Percentiles rank a stretch among this genome's conserved stretches.
Conservation (phyloP, 805 yeast species). For the Wickerhamomyces bovis region DNA sequence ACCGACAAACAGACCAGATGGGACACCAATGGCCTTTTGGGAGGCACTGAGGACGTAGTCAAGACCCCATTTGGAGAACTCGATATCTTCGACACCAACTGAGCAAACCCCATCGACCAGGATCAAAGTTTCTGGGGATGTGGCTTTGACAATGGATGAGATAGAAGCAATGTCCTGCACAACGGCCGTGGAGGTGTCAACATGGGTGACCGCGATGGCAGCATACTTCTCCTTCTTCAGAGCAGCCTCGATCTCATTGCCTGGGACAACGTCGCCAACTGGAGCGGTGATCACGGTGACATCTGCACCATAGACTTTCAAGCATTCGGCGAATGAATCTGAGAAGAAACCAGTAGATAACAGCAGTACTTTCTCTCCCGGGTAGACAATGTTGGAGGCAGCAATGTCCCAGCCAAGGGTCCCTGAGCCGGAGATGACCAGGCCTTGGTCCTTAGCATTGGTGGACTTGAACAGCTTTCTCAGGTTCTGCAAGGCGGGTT, state of each 20-base stretch:
- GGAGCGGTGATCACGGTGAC: conserved; percentile 70
- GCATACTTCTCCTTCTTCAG: conserved; percentile 49
- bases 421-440: conserved; percentile 85
- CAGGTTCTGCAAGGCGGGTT: conserved; percentile 56
- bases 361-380: conserved; percentile 69
- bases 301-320: conserved; percentile 65
- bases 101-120: conserved; percentile 96
- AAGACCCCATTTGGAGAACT: conserved; percentile 84
- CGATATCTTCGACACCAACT: conserved; percentile 78
- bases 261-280: conserved; percentile 65
- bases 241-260: conserved; percentile 47
- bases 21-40: conserved; percentile 93
- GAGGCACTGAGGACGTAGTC: conserved; percentile 90
- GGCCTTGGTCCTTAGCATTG: conserved; percentile 64
- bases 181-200: conserved; percentile 96
- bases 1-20: conserved; percentile 83
- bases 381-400: conserved; percentile 65
- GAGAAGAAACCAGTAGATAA: conserved; percentile 89
- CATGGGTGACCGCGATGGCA: conserved; percentile 84
- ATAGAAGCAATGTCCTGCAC: conserved; percentile 63
- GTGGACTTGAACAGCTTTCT: conserved; percentile 71
- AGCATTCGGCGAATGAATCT: conserved; percentile 73
- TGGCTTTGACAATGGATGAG: conserved; percentile 50
- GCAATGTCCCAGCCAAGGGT: conserved; percentile 93
- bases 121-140: conserved; percentile 75